Percentiles rank a stretch among this genome's conserved stretches.
Conservation (phyloP, 1,139 yeast species). For the Pichiaceae sp. region DNA sequence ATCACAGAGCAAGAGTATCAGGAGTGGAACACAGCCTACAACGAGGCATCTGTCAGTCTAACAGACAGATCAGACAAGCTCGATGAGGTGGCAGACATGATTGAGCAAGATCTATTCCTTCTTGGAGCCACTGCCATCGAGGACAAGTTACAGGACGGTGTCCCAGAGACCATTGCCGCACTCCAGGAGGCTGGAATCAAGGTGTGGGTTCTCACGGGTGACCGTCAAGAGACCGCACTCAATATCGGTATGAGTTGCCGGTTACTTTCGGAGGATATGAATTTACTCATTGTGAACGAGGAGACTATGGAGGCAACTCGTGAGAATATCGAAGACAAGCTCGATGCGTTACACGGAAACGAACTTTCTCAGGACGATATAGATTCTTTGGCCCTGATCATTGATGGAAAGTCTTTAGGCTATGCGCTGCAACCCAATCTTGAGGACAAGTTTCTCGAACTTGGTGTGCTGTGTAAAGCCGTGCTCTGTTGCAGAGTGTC, state of each 20-base stretch:
- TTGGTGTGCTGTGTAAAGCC: slow-evolving; percentile 86
- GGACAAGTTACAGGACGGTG: slow-evolving; percentile 96
- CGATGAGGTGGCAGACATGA: slow-evolving; percentile 78
- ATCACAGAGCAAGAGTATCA: slow-evolving; percentile 72
- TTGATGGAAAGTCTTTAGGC: slow-evolving; percentile 86
- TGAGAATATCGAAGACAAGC: slow-evolving; percentile 63
- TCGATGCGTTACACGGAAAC: slow-evolving; percentile 66
- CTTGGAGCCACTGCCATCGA: slow-evolving; percentile 98
- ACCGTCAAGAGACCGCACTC: slow-evolving; percentile 97
- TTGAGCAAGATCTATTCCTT: slow-evolving; percentile 71
- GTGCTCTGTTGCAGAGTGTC: slow-evolving; percentile 97
- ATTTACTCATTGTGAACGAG: slow-evolving; percentile 80
- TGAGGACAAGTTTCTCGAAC: slow-evolving; percentile 68
- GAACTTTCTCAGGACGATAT: slow-evolving; percentile 57
- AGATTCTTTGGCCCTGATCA: slow-evolving; percentile 80
- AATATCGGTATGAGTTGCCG: slow-evolving; percentile 98
- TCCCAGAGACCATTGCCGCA: slow-evolving; percentile 93
- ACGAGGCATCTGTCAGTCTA: slow-evolving; percentile 77
- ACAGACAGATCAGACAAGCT: slow-evolving; percentile 66
- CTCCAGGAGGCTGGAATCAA: slow-evolving; percentile 95
- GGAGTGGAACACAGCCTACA: slow-evolving; percentile 51
- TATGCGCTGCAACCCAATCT: slow-evolving; percentile 77
- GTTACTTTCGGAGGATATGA: slow-evolving; percentile 92
- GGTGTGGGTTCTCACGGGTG: slow-evolving; percentile 97
- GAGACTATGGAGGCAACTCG: slow-evolving; percentile 68